Evolutionary conservation across 352 stramenopile species (phyloP).

Genomic region (Pythium aristosporum): DNA sequence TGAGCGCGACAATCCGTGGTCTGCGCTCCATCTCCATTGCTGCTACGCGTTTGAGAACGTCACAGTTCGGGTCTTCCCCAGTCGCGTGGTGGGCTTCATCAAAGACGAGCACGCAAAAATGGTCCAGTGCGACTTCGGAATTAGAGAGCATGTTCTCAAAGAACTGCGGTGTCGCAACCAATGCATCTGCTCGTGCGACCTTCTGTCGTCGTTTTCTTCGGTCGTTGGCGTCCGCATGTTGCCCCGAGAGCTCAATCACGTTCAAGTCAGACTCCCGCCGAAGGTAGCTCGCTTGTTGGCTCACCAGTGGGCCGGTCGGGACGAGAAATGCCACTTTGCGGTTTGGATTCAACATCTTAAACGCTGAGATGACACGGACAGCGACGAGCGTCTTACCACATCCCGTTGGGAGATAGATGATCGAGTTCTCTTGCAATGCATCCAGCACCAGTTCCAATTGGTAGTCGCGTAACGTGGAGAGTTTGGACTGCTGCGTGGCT

Average conservation of each 20-base stretch:
- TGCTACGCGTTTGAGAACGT: constrained; percentile 47
- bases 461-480: constrained; percentile 58
- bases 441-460: constrained; percentile 70
- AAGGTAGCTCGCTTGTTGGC: constrained; percentile 69
- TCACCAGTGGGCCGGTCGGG: constrained; percentile 69
- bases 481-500: constrained; percentile 28
- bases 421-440: constrained; percentile 73
- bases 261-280: constrained; percentile 60
- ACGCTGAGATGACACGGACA: constrained; percentile 68
- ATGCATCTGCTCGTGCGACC: constrained; percentile 25
- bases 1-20: constrained; percentile 64
- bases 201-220: constrained; percentile 18
- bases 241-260: constrained; percentile 56
- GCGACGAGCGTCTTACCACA: constrained; percentile 77
- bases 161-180: constrained; percentile 70
- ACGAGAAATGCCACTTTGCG: constrained; percentile 69
- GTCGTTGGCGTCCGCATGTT: constrained; percentile 31
- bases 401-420: constrained; percentile 77
- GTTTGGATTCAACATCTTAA: constrained; percentile 57
- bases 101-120: constrained; percentile 77
- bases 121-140: constrained; percentile 33
- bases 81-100: constrained; percentile 80
- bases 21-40: constrained; percentile 24
- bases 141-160: constrained; percentile 63
- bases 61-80: constrained; percentile 57